These are phyloP conservation scores for Gloeopeniophorella convolvens DNA, from an alignment of 768 basidiomycete genomes.

Conservation along the genomic window DNA sequence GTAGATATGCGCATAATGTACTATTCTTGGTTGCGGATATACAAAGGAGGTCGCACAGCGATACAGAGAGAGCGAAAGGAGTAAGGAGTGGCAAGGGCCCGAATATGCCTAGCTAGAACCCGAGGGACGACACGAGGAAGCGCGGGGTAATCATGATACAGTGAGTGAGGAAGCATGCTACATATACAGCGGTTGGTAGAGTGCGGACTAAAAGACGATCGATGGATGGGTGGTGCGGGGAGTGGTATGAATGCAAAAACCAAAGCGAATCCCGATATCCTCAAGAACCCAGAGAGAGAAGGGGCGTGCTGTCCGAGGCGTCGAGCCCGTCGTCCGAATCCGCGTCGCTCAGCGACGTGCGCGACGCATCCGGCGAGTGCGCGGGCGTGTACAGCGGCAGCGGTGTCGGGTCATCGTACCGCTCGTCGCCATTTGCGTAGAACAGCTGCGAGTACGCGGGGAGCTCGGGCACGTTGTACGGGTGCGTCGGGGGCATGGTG, in stretches of 20 bases:
- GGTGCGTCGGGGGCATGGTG: slow-evolving; percentile 8
- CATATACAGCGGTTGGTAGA: background rate
- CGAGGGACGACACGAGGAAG: background rate
- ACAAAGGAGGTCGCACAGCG: too few species aligned
- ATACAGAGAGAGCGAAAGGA: background rate
- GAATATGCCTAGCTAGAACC: background rate
- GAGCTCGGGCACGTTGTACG: slow-evolving; percentile 32
- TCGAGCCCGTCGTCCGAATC: background rate
- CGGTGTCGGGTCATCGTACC: slow-evolving; percentile 57
- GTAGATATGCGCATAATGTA: too few species aligned
- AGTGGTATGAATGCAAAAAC: background rate
- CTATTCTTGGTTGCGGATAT: too few species aligned
- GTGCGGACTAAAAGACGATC: too few species aligned
- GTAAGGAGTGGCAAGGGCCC: too few species aligned
- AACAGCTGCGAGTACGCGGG: slow-evolving; percentile 79
- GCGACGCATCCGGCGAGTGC: slow-evolving; percentile 24
- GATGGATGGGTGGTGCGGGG: too few species aligned
- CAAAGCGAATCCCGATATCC: background rate
- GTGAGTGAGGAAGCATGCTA: slow-evolving; percentile 7
- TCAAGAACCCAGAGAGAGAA: background rate
- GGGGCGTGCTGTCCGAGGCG: background rate
- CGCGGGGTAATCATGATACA: slow-evolving; percentile 7
- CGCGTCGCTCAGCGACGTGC: background rate
- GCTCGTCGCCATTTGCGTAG: slow-evolving; percentile 64
- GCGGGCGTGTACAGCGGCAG: slow-evolving; percentile 62